Evolutionary conservation across 2,329 filamentous ascomycete species (phyloP).

Genomic region (Aspergillus aculeatinus): DNA sequence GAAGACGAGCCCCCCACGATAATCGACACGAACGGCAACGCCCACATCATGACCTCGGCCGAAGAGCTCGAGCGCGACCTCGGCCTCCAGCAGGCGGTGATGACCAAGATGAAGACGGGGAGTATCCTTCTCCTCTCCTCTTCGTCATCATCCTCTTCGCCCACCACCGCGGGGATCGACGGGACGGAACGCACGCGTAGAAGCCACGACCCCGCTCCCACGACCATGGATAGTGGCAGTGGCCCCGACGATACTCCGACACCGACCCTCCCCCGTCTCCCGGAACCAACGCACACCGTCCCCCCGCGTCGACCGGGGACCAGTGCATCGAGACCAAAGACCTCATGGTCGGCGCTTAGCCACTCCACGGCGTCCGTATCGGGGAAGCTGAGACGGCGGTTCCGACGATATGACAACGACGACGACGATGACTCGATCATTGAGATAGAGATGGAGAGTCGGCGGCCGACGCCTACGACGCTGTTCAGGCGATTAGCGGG

Average conservation of each 20-base stretch:
- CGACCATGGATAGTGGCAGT: too few species aligned
- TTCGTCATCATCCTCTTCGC: too few species aligned
- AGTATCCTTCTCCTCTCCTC: not conserved
- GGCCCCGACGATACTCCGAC: not conserved
- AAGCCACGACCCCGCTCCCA: too few species aligned
- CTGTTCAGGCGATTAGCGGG: not conserved
- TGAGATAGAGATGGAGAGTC: not conserved
- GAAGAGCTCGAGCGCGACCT: constrained; percentile 22
- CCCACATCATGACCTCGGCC: constrained; percentile 19
- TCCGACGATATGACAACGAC: not conserved
- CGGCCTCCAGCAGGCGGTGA: constrained; percentile 25
- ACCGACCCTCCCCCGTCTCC: not conserved
- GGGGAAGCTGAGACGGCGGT: not conserved
- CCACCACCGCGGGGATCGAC: too few species aligned
- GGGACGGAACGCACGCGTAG: too few species aligned
- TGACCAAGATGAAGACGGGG: constrained; percentile 27
- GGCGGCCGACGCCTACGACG: not conserved
- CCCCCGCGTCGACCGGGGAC: not conserved
- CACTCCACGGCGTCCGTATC: not conserved
- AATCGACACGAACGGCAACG: constrained; percentile 23
- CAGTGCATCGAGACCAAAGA: constrained; percentile 5
- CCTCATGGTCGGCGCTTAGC: constrained; percentile 9
- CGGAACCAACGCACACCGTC: not conserved
- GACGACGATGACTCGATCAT: not conserved
- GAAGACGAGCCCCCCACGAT: constrained; percentile 19